Percentiles rank a stretch among this genome's conserved stretches.
Conservation (phyloP, 495 filamentous ascomycete species). For the Astrothelium subdiscretum region DNA sequence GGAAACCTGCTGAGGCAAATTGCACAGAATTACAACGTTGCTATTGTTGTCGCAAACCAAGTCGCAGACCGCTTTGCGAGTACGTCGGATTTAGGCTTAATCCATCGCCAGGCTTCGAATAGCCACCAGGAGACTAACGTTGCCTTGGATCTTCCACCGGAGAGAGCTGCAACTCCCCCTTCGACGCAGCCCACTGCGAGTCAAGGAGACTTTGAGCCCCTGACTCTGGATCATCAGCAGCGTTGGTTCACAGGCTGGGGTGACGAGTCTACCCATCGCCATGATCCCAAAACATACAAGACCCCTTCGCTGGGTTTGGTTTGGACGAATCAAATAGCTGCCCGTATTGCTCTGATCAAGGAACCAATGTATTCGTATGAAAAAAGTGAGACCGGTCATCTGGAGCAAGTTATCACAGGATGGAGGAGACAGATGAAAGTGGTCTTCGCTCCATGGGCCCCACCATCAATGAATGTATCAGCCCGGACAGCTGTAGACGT, state of each 20-base stretch:
- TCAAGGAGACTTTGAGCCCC: conserved; percentile 24
- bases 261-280: conserved; percentile 31
- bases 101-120: background rate
- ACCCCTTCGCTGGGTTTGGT: conserved; percentile 77
- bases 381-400: conserved; percentile 14
- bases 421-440: conserved; percentile 65
- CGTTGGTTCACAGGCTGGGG: conserved; percentile 94
- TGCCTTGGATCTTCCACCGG: background rate
- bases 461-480: conserved; percentile 7
- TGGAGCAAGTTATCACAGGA: conserved; percentile 17
- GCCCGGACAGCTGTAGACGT: conserved; percentile 34
- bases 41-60: conserved; percentile 88
- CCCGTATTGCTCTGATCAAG: conserved; percentile 66
- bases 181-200: background rate
- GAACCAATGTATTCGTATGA: conserved; percentile 20
- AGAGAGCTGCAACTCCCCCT: background rate
- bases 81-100: background rate
- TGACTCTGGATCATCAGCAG: conserved; percentile 79
- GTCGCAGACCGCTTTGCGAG: conserved; percentile 60
- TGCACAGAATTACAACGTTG: conserved; percentile 58
- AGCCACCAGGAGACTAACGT: conserved; percentile 2
- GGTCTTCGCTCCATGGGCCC: conserved; percentile 63
- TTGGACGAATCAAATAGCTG: conserved; percentile 81
- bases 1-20: conserved; percentile 67
- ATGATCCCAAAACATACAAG: conserved; percentile 39